Evolutionary conservation across 73 alveolate species (phyloP).

Genomic region (Symbiodinium natans): DNA sequence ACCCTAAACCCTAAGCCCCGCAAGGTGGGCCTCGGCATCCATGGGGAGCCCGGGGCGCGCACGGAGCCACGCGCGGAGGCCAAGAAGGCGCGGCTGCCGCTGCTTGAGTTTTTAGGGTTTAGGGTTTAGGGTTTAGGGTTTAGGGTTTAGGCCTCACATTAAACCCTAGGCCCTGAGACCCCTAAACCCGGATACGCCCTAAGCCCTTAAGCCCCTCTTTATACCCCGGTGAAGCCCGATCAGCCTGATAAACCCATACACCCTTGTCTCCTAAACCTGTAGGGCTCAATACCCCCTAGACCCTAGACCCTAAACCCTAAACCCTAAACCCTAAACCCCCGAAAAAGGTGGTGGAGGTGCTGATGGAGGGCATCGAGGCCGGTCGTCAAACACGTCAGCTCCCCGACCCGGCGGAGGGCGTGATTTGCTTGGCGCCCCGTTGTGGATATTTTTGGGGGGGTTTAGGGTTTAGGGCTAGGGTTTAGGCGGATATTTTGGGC

Average conservation of each 20-base stretch:
- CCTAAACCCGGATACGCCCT: background rate
- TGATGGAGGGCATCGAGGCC: conserved; percentile 35
- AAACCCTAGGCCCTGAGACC: background rate
- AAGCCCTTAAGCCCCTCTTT: no score
- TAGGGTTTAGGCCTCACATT: background rate
- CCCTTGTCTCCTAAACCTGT: no score
- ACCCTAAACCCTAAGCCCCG: background rate
- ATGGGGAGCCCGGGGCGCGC: conserved; percentile 90
- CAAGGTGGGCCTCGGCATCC: conserved; percentile 91
- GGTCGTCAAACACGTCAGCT: conserved; percentile 11
- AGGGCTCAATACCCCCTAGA: no score
- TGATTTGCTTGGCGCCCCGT: conserved; percentile 45
- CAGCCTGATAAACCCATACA: background rate
- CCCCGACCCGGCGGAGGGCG: conserved; percentile 39
- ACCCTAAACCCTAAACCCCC: background rate
- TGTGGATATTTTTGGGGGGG: no score
- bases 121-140: background rate
- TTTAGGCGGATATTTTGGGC: background rate
- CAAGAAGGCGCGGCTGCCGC: background rate
- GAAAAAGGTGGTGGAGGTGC: conserved; percentile 21
- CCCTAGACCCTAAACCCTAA: background rate
- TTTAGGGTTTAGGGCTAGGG: background rate
- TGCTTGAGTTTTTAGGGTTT: background rate
- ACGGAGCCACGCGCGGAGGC: background rate
- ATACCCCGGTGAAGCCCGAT: background rate